Percentiles rank a stretch among this genome's conserved stretches.
Conservation (phyloP, 225 moss, liverwort and hornwort genomes). For the Neckera pumila region DNA sequence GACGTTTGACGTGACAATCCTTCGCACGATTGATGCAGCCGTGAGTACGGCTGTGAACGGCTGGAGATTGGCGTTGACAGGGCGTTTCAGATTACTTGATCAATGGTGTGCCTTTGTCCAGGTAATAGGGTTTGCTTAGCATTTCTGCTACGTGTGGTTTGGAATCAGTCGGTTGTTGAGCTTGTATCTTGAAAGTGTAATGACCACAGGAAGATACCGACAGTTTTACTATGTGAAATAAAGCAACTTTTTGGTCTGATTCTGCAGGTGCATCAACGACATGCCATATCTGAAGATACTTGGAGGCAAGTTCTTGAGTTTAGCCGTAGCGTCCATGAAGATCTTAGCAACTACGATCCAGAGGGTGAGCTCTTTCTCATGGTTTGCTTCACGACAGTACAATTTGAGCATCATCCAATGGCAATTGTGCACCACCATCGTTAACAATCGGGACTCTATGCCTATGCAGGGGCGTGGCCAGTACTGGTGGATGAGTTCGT, state of each 20-base stretch:
- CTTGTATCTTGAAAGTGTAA: not conserved
- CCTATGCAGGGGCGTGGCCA: conserved; percentile 91
- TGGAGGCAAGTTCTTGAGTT: conserved; percentile 99
- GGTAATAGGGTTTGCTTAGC: conserved; percentile 19
- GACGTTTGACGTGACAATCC: not conserved
- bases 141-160: not conserved
- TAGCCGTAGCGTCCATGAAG: conserved; percentile 96
- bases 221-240: not conserved
- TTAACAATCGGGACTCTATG: not conserved
- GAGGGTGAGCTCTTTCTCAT: conserved; percentile 46
- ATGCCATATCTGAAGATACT: conserved; percentile 96
- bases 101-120: conserved; percentile 97
- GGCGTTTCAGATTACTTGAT: conserved; percentile 93
- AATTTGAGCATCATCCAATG: not conserved
- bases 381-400: not conserved
- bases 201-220: not conserved
- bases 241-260: not conserved
- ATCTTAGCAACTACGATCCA: conserved; percentile 97
- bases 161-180: not conserved
- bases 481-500: conserved; percentile 98
- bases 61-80: conserved; percentile 83
- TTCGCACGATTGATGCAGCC: conserved; percentile 36
- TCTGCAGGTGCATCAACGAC: conserved; percentile 73
- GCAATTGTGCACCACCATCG: not conserved
- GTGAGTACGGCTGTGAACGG: conserved; percentile 71